Percentiles rank a stretch among this genome's conserved stretches.
Evolutionary conservation across 2,329 filamentous ascomycete genomes (phyloP).

Genomic region (Ciborinia camelliae): DNA sequence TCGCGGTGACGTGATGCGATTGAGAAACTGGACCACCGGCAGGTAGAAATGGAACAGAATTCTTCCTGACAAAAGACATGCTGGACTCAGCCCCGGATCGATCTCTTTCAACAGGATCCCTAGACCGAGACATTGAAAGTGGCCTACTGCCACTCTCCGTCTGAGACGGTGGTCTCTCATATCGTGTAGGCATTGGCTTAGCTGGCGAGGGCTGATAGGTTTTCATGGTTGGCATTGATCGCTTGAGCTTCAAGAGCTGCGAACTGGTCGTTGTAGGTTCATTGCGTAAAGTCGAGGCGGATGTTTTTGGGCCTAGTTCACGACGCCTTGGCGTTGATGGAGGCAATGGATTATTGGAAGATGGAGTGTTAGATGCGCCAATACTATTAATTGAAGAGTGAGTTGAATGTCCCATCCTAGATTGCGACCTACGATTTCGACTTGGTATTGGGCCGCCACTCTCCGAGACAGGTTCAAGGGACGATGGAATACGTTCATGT

Average conservation of each 20-base stretch:
- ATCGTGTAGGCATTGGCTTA: slow-evolving; percentile 47
- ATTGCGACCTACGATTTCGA: slow-evolving; percentile 59
- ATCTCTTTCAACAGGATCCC: slow-evolving; percentile 63
- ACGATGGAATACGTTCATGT: slow-evolving; percentile 68
- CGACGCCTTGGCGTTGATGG: slow-evolving; percentile 60
- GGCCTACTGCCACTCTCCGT: slow-evolving; percentile 48
- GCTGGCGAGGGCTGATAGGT: slow-evolving; percentile 48
- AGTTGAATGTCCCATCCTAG: slow-evolving; percentile 64
- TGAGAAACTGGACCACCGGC: slow-evolving; percentile 70
- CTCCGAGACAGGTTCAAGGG: slow-evolving; percentile 90
- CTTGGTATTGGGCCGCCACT: slow-evolving; percentile 69
- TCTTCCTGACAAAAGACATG: slow-evolving; percentile 53
- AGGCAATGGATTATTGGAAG: slow-evolving; percentile 51
- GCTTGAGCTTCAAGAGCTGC: slow-evolving; percentile 62
- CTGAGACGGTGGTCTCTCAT: slow-evolving; percentile 59
- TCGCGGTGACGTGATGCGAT: slow-evolving; percentile 74
- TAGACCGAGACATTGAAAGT: slow-evolving; percentile 56
- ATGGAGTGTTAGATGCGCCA: slow-evolving; percentile 57
- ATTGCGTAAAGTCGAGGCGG: slow-evolving; percentile 51
- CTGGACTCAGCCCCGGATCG: slow-evolving; percentile 50
- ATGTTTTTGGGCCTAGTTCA: slow-evolving; percentile 55
- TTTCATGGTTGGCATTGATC: slow-evolving; percentile 60
- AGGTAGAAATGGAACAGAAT: slow-evolving; percentile 72
- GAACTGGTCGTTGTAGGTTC: slow-evolving; percentile 64
- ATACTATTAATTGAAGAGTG: slow-evolving; percentile 67